These are phyloP conservation scores for Coemansia interrupta DNA, from an alignment of 192 early-diverging fungal genomes.

Conservation along the genomic window DNA sequence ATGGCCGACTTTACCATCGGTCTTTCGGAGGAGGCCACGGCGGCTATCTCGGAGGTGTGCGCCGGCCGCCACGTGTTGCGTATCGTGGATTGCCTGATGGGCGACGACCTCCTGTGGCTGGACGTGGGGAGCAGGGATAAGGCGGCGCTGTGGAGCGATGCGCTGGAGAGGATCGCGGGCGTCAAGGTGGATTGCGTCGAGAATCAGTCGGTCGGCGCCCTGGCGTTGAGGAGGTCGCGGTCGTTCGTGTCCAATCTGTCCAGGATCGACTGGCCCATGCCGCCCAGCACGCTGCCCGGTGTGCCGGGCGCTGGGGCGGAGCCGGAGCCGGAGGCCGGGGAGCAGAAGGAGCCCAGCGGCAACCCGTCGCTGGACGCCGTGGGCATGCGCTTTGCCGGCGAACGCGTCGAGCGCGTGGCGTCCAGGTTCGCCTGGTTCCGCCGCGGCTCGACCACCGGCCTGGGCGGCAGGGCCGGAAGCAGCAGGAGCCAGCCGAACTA, in stretches of 20 bases:
- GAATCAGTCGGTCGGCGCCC: not conserved
- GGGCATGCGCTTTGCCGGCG: conserved; percentile 8
- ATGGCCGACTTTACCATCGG: not conserved
- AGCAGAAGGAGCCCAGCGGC: conserved; percentile 1
- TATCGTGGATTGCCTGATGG: not conserved
- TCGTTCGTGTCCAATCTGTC: conserved; percentile 41
- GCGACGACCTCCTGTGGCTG: conserved; percentile 9
- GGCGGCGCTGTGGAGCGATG: conserved; percentile 15
- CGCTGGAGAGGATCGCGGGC: conserved; percentile 12
- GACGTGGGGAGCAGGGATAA: conserved; percentile 8
- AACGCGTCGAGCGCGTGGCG: conserved; percentile 9
- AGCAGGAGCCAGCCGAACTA: no score
- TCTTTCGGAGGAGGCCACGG: not conserved
- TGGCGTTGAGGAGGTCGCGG: conserved; percentile 20
- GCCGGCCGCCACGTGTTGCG: conserved; percentile 2
- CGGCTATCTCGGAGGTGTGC: not conserved
- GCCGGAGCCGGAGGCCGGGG: not conserved
- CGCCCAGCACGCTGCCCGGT: conserved; percentile 13
- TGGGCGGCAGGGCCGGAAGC: no score
- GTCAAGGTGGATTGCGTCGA: conserved; percentile 2
- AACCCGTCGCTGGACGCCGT: conserved; percentile 38
- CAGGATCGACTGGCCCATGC: conserved; percentile 41
- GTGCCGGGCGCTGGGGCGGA: not conserved
- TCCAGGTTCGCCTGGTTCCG: conserved; percentile 37
- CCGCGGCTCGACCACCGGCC: not conserved